Conservation (phyloP, 257 asterid genomes). For the Gentiana dahurica region DNA sequence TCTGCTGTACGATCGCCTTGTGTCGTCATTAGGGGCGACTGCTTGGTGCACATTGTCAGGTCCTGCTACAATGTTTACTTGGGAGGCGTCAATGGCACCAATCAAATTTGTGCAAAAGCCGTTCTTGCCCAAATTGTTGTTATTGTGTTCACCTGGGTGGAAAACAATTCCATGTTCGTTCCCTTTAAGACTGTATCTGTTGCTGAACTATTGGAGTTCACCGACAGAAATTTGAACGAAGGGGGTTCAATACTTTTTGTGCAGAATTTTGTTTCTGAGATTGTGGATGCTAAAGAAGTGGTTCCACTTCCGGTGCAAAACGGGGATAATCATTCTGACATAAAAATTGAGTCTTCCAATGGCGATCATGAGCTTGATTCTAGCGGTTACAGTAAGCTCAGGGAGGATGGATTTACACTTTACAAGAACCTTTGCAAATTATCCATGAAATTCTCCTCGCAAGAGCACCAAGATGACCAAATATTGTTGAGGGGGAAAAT, state of each 20-base stretch:
- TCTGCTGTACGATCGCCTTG: slow-evolving; percentile 78
- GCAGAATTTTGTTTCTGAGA: slow-evolving; percentile 66
- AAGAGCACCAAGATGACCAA: slow-evolving; percentile 85
- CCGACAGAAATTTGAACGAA: slow-evolving; percentile 86
- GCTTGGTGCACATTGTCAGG: slow-evolving; percentile 73
- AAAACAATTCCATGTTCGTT: slow-evolving; percentile 51
- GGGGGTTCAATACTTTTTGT: slow-evolving; percentile 82
- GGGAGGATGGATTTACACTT: slow-evolving; percentile 85
- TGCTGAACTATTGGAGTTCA: slow-evolving; percentile 70
- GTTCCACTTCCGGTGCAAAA: slow-evolving; percentile 21
- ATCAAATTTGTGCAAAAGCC: slow-evolving; percentile 97
- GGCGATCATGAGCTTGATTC: slow-evolving; percentile 29
- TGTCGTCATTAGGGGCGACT: slow-evolving; percentile 61
- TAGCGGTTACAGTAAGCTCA: slow-evolving; percentile 55
- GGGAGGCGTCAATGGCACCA: slow-evolving; percentile 90
- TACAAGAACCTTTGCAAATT: slow-evolving; percentile 93
- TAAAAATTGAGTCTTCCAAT: slow-evolving; percentile 16
- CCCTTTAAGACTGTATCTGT: slow-evolving; percentile 59
- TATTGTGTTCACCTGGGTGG: slow-evolving; percentile 74
- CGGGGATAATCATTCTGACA: slow-evolving; percentile 10
- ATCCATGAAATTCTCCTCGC: slow-evolving; percentile 91
- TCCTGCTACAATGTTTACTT: slow-evolving; percentile 92
- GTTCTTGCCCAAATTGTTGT: slow-evolving; percentile 97
- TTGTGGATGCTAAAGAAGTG: slow-evolving; percentile 63
- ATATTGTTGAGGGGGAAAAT: slow-evolving; percentile 88